A percentile compares a stretch with the other conserved stretches of the same genome.
These are phyloP conservation scores for Biscogniauxia sp. DNA, from an alignment of 2,329 filamentous ascomycete genomes.

Conservation along the genomic window DNA sequence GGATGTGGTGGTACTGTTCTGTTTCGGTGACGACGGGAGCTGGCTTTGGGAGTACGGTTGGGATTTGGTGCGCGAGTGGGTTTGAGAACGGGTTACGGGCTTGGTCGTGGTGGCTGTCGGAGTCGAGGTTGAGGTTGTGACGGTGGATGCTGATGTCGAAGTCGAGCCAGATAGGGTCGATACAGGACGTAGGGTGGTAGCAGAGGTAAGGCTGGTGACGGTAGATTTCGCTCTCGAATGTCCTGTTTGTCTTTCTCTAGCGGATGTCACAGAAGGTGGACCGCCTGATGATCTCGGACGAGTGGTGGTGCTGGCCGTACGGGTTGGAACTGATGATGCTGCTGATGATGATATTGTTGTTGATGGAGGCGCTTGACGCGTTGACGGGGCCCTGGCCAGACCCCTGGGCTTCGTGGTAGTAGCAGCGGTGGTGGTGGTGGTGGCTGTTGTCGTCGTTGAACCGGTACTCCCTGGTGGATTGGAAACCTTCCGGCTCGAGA, in stretches of 20 bases:
- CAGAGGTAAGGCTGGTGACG: conserved; percentile 36
- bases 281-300: conserved; percentile 26
- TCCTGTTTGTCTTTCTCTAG: conserved; percentile 17
- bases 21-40: conserved; percentile 19
- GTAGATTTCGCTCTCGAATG: conserved; percentile 43
- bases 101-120: conserved; percentile 21
- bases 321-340: conserved; percentile 16
- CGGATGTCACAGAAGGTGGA: conserved; percentile 11
- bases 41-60: conserved; percentile 19
- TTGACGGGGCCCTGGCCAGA: conserved; percentile 26
- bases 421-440: not conserved
- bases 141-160: not conserved
- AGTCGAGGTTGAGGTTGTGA: conserved; percentile 28
- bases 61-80: conserved; percentile 14
- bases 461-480: conserved; percentile 13
- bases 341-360: conserved; percentile 5
- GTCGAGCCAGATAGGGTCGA: conserved; percentile 9
- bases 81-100: conserved; percentile 23
- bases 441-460: not conserved
- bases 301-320: conserved; percentile 11
- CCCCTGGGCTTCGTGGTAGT: conserved; percentile 18
- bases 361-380: conserved; percentile 22
- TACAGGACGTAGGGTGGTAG: conserved; percentile 39
- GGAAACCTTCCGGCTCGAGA: conserved; percentile 6
- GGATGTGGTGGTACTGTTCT: conserved; percentile 9